Evolutionary conservation across 805 yeast species (phyloP).

Genomic region (Kodamaea leandrae): DNA sequence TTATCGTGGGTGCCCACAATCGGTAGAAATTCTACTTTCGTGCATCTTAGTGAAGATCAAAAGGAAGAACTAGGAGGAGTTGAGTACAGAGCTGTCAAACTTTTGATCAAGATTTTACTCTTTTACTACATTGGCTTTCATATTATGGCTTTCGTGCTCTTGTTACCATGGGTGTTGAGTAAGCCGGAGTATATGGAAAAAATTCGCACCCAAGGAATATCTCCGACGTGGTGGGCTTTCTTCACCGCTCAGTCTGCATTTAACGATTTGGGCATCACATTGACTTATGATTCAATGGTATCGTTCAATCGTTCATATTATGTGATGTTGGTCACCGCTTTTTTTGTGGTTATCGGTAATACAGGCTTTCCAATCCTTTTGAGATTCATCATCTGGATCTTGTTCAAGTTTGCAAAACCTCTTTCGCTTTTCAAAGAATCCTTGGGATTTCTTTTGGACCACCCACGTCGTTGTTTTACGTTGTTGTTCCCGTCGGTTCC

Average conservation of each 20-base stretch:
- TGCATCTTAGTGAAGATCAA: slow-evolving; percentile 75
- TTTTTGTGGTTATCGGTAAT: slow-evolving; percentile 86
- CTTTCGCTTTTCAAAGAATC: slow-evolving; percentile 69
- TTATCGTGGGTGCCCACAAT: slow-evolving; percentile 88
- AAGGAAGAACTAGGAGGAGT: slow-evolving; percentile 97
- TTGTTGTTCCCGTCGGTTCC: slow-evolving; percentile 87
- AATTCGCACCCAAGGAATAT: slow-evolving; percentile 55
- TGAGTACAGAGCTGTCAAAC: slow-evolving; percentile 85
- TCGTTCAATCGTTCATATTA: slow-evolving; percentile 64
- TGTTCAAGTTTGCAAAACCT: slow-evolving; percentile 65
- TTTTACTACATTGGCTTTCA: slow-evolving; percentile 77
- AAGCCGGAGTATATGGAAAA: slow-evolving; percentile 40
- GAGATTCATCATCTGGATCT: slow-evolving; percentile 77
- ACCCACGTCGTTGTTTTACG: slow-evolving; percentile 96
- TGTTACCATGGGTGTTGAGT: slow-evolving; percentile 55
- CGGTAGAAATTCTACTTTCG: slow-evolving; percentile 91
- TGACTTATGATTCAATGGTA: slow-evolving; percentile 78
- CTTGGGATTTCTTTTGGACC: slow-evolving; percentile 81
- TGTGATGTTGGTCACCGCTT: slow-evolving; percentile 57
- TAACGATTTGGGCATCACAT: slow-evolving; percentile 80
- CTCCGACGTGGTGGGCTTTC: slow-evolving; percentile 91
- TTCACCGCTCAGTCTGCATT: slow-evolving; percentile 79
- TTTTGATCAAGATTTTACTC: slow-evolving; percentile 63
- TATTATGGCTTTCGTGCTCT: slow-evolving; percentile 47
- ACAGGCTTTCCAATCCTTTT: slow-evolving; percentile 89